Evolutionary conservation across 2,329 filamentous ascomycete genomes (phyloP).

Genomic region (Cryphonectria japonica): DNA sequence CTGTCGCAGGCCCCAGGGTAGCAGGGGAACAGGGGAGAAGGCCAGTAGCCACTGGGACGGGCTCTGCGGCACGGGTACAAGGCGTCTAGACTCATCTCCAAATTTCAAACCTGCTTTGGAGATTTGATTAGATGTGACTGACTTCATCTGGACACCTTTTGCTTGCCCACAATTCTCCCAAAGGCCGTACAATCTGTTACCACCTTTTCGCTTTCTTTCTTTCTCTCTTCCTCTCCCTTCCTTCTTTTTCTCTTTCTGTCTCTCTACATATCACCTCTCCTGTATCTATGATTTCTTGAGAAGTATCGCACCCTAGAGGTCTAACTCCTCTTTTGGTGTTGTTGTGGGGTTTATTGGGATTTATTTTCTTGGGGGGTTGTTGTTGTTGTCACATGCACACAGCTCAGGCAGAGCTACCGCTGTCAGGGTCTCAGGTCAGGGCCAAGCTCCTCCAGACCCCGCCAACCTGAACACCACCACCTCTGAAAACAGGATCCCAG

Average conservation of each 20-base stretch:
- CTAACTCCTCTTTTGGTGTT: neutral
- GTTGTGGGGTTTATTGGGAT: neutral
- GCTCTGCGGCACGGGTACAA: neutral
- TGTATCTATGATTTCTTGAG: neutral
- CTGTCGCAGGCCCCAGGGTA: neutral
- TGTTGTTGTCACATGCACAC: constrained; percentile 13
- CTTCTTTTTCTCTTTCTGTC: neutral
- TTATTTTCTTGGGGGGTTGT: neutral
- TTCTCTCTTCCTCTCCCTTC: neutral
- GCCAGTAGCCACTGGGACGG: neutral
- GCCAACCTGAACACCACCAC: constrained; percentile 10
- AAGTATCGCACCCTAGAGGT: neutral
- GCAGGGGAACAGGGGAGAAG: neutral
- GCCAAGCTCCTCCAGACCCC: constrained; percentile 10
- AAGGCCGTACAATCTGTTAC: neutral
- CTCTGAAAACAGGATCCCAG: neutral
- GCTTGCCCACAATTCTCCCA: neutral
- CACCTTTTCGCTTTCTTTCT: neutral
- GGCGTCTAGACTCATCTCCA: constrained; percentile 8
- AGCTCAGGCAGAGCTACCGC: neutral
- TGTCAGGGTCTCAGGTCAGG: constrained; percentile 4
- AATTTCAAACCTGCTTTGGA: constrained; percentile 12
- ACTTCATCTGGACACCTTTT: constrained; percentile 11
- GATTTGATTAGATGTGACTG: constrained; percentile 10
- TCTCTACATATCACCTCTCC: neutral